phyloP scores from a whole-genome alignment of 805 yeast genomes.

The Kodamaea nitidulidarum region DNA sequence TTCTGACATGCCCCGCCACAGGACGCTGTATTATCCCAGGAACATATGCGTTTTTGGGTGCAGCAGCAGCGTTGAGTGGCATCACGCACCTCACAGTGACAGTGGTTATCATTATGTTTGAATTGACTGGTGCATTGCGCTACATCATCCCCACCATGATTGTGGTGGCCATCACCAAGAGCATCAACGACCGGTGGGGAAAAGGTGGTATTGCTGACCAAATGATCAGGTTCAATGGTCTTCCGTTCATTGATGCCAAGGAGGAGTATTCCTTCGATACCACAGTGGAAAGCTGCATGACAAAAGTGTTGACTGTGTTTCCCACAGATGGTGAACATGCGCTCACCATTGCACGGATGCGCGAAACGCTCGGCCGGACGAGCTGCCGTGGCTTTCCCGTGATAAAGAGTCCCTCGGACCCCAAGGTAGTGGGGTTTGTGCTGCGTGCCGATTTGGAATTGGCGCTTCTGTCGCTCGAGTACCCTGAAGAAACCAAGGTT shows the following conservation, averaged over 20 bases:
- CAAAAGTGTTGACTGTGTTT: conserved; percentile 34
- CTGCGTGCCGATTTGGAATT: conserved; percentile 37
- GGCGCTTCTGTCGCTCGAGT: not conserved
- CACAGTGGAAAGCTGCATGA: conserved; percentile 60
- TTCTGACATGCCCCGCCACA: conserved; percentile 26
- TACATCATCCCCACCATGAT: conserved; percentile 96
- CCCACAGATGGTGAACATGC: conserved; percentile 28
- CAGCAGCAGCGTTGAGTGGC: conserved; percentile 93
- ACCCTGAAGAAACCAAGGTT: conserved; percentile 1
- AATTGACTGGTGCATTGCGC: conserved; percentile 87
- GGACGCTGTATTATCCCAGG: conserved; percentile 79
- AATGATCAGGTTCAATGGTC: conserved; percentile 83
- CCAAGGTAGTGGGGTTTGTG: conserved; percentile 44
- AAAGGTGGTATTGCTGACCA: conserved; percentile 91
- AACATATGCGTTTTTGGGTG: conserved; percentile 92
- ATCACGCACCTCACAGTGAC: conserved; percentile 90
- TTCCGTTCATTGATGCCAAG: conserved; percentile 73
- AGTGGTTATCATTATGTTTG: conserved; percentile 82
- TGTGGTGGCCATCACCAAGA: conserved; percentile 82
- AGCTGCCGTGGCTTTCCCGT: conserved; percentile 51
- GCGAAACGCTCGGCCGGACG: conserved; percentile 28
- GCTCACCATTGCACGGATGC: conserved; percentile 31
- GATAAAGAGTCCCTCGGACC: conserved; percentile 34
- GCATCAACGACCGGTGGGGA: conserved; percentile 74
- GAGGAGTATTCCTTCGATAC: conserved; percentile 56